Evolutionary conservation across 108 stramenopile genomes (phyloP), one percentile per base, ranked within the genome.

Genomic region (Discostella stelligeroides): DNA sequence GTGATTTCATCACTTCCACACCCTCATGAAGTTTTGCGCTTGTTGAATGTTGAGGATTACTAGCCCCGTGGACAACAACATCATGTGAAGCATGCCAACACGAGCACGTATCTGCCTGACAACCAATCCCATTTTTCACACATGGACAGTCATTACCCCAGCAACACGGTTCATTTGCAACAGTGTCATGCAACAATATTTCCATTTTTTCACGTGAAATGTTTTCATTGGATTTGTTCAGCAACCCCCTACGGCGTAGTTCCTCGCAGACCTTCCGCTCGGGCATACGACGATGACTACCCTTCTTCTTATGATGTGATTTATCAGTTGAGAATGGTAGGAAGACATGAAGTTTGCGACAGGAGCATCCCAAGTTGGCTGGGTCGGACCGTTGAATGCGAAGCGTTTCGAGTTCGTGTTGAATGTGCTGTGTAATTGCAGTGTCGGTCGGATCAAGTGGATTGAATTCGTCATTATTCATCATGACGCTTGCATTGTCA

Each of bases 71-170:
- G 41, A 21, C 56, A 18, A 38, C 51, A 37, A 64, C 62, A 25
- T 85, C 84, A 86, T 90, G 92, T 29, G 83, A 81, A 11, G 81
- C 79, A 66, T 88, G 83, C 90, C 92, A 91, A 72, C 92, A 94
- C 7, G 79, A 79, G 63, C 92, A 94, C 15, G 86, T 86, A 70
- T 94, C 92, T 2, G 87, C 82, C 79, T 94, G 92, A 66, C 92
- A 94, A n/a, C 81, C 84, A 45, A 94, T 82, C 11, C 90, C 90
- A 55, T 84, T 85, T 40, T 72, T 72, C 18, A 80, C 57, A 62
- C 92, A 94, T 47, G 87, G 87, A 58, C 92, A 94, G 48, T 90
- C 87, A 4, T 81, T 70, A 2, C 58, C 58, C 28, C 60, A 66
- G 70, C 92, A 94, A 63, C 92, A 94, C 18, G 89, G 85, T 68